Evolutionary conservation across 768 basidiomycete species (phyloP).

Genomic region (Mycena amicta): DNA sequence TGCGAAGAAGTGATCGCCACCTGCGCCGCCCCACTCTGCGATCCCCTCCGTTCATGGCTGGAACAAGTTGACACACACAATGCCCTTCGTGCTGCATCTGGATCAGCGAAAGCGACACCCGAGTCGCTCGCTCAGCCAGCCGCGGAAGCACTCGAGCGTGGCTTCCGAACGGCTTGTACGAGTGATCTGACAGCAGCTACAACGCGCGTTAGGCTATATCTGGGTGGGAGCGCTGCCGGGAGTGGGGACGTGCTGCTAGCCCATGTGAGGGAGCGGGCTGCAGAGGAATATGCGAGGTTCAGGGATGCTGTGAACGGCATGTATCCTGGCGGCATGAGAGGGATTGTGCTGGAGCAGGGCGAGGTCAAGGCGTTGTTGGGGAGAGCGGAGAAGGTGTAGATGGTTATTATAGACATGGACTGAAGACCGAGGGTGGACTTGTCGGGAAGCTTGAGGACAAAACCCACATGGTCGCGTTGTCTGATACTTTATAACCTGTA

Average conservation of each 20-base stretch:
- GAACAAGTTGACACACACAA: slow-evolving; percentile 43
- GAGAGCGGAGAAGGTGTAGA: background rate
- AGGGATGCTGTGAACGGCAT: slow-evolving; percentile 60
- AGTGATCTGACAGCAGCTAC: slow-evolving; percentile 58
- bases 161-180: slow-evolving; percentile 58
- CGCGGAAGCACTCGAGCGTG: slow-evolving; percentile 50
- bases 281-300: slow-evolving; percentile 76
- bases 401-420: background rate
- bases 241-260: slow-evolving; percentile 78
- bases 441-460: too few relatives aligned
- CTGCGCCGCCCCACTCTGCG: slow-evolving; percentile 58
- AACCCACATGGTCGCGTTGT: too few relatives aligned
- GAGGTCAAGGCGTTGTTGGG: background rate
- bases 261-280: slow-evolving; percentile 75
- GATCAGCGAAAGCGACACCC: slow-evolving; percentile 32
- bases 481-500: too few relatives aligned
- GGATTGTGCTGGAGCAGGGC: slow-evolving; percentile 26
- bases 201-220: slow-evolving; percentile 68
- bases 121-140: slow-evolving; percentile 54
- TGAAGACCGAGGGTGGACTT: too few relatives aligned
- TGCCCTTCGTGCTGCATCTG: slow-evolving; percentile 14
- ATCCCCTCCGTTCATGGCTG: slow-evolving; percentile 65
- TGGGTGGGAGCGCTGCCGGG: slow-evolving; percentile 60
- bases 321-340: slow-evolving; percentile 39
- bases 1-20: slow-evolving; percentile 83